Conservation (phyloP, 2,329 filamentous ascomycete species). For the Penicillium psychrosexuale region DNA sequence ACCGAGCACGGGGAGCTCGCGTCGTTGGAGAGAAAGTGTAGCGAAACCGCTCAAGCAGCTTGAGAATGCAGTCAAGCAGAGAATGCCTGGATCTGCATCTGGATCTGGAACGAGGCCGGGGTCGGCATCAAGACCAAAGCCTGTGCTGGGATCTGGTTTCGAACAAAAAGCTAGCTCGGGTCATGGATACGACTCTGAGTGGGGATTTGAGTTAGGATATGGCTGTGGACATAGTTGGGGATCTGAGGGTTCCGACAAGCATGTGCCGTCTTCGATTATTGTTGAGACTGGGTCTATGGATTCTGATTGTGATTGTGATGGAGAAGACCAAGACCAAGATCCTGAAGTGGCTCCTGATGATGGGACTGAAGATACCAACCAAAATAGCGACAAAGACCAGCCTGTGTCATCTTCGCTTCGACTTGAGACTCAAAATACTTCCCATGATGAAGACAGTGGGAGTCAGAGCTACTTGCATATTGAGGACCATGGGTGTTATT, state of each 20-base stretch:
- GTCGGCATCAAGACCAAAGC: background rate
- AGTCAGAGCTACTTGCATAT: background rate
- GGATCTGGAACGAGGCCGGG: background rate
- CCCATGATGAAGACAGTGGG: background rate
- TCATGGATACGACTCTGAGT: background rate
- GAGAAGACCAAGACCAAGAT: background rate
- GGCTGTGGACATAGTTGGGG: background rate
- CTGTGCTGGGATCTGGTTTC: too few species aligned
- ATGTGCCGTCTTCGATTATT: background rate
- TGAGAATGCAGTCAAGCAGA: background rate
- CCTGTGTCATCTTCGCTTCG: background rate
- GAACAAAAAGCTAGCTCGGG: background rate
- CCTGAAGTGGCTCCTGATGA: background rate
- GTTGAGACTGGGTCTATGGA: background rate
- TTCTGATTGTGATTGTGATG: background rate
- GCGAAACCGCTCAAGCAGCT: background rate
- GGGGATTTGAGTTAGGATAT: background rate
- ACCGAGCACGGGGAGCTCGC: background rate
- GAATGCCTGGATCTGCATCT: background rate
- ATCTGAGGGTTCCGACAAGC: background rate
- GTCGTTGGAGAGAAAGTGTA: background rate
- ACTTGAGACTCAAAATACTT: background rate
- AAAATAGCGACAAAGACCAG: background rate
- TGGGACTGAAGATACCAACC: background rate
- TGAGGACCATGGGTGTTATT: background rate